Base-by-base conservation (phyloP, 2,329 filamentous ascomycete genomes). In the Fusarium graminum region DNA sequence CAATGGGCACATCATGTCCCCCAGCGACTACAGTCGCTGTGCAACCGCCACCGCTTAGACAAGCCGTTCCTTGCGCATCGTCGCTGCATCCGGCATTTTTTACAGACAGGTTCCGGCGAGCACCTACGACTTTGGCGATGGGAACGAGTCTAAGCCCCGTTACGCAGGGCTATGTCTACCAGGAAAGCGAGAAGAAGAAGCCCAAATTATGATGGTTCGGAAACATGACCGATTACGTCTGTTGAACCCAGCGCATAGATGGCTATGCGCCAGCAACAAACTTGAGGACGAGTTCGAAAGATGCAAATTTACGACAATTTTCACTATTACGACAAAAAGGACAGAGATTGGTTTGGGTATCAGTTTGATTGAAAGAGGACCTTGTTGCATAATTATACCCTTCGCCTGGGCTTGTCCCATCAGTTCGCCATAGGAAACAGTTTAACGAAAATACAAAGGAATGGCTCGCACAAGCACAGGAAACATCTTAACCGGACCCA, bases 11-110 rank as follows among this genome's bases (percentile, higher is more conserved):
- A 29, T 50, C 65, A 16, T 65, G 65, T 25, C 60, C 65, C 17
- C 60, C 65, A 34, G 47, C 51, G 28, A 42, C 54, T 17, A 11
- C 34, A 22, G 58, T 55, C 49, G 43, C 63, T 36, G 49, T 55
- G 10, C 70, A 63, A 40, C 63, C 52, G 26, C 61, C 43, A 53
- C 54, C 56, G 29, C 58, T 54, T 7, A 53, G 56, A 19, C 59
- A 52, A 36, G 36, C 36, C 12, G 47, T 52, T n/a, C 60, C 62
- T 45, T 67, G 63, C 74, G 80, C 86, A 11, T 86, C 90, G 2
- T 82, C 81, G 38, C 80, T 86, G 26, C 91, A 94, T 68, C 91
- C 91, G 0, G 91, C 92, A 2, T 94, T 94, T 78, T 93, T 93
- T 79, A 91, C 90, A 0, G 81, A 86, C 29, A 82, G 83, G 50